Conservation (phyloP, 306 rosid genomes). For the Heteromeles arbutifolia region DNA sequence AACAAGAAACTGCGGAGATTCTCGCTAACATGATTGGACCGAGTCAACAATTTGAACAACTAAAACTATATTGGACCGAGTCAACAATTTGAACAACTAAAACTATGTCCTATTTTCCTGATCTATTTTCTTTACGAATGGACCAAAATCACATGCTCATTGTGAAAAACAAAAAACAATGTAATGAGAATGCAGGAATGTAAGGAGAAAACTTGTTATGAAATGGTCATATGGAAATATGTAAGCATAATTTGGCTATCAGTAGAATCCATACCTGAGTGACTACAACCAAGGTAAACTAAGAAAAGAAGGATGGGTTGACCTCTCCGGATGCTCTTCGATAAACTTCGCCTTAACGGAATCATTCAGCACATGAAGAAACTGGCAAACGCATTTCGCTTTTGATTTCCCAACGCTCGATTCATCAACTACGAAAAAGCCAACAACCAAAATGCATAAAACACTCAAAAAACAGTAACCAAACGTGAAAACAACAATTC, state of each 20-base stretch:
- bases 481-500: no score
- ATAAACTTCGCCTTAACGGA: constrained; percentile 92
- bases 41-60: constrained; percentile 17
- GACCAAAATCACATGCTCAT: background rate
- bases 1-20: constrained; percentile 31
- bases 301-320: constrained; percentile 83
- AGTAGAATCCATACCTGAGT: constrained; percentile 60
- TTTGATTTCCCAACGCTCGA: constrained; percentile 79
- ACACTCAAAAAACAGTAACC: background rate
- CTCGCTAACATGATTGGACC: constrained; percentile 20
- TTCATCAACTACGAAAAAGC: constrained; percentile 56
- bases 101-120: background rate
- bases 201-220: background rate
- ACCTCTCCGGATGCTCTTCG: constrained; percentile 79
- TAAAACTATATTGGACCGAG: constrained; percentile 6
- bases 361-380: constrained; percentile 95
- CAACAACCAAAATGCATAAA: background rate
- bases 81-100: constrained; percentile 15
- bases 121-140: no score
- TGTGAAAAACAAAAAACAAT: no score
- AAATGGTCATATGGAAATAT: background rate
- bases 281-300: constrained; percentile 83
- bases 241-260: background rate
- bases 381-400: constrained; percentile 86
- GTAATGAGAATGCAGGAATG: background rate